A percentile compares a stretch with the other conserved stretches of the same genome.
Evolutionary conservation across 306 rosid species (phyloP).

Genomic region (Rosa chinensis): DNA sequence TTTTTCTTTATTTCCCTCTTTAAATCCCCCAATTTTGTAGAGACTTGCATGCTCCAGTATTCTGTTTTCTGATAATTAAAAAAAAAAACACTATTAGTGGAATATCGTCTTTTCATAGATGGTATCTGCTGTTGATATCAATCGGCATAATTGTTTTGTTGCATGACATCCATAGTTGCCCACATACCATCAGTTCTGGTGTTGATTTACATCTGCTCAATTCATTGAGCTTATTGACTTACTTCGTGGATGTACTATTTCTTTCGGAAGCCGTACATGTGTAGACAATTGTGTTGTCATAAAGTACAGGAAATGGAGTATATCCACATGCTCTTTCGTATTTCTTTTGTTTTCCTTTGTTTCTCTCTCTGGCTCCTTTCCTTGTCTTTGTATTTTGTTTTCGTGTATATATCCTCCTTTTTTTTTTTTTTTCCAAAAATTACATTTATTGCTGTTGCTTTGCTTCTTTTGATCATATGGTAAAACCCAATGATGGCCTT

Average conservation of each 20-base stretch:
- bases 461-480: not conserved
- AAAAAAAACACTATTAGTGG: too few relatives aligned
- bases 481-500: too few relatives aligned
- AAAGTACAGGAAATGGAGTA: not conserved
- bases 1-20: not conserved
- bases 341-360: not conserved
- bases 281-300: too few relatives aligned
- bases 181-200: not conserved
- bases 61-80: not conserved
- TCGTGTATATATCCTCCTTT: not conserved
- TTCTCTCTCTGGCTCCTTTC: not conserved
- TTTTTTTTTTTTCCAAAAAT: too few relatives aligned
- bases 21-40: not conserved
- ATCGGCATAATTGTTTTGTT: not conserved
- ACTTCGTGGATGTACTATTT: not conserved
- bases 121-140: not conserved
- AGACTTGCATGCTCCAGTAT: not conserved
- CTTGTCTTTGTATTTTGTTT: not conserved
- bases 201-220: not conserved
- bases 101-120: not conserved
- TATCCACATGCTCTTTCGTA: not conserved
- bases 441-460: not conserved
- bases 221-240: not conserved
- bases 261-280: not conserved
- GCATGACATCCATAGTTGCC: conserved; percentile 2